phyloP scores from a whole-genome alignment of 2,329 filamentous ascomycete species.

The Incumbomyces delicatus region DNA sequence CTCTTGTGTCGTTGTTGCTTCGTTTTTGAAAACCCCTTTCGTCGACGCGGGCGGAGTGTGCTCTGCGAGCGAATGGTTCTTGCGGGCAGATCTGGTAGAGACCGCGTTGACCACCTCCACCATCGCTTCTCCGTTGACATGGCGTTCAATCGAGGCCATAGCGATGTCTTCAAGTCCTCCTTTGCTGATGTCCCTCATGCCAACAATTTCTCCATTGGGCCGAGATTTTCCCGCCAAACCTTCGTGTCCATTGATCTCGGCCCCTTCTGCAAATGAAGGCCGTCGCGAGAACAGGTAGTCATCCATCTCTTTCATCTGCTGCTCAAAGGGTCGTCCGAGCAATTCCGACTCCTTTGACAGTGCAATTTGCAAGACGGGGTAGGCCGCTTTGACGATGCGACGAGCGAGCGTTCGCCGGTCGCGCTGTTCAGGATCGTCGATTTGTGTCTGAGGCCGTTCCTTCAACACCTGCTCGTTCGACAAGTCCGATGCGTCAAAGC shows the following conservation, averaged over 20 bases:
- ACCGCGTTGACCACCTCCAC: background rate
- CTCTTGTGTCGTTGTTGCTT: slow-evolving; percentile 1
- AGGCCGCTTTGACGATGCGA: slow-evolving; percentile 74
- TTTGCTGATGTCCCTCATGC: slow-evolving; percentile 24
- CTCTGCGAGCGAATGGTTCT: slow-evolving; percentile 8
- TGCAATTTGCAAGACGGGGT: slow-evolving; percentile 66
- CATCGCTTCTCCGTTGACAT: background rate
- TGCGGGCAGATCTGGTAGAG: slow-evolving; percentile 5
- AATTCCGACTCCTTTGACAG: slow-evolving; percentile 74
- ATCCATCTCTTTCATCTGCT: slow-evolving; percentile 64
- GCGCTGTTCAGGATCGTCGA: slow-evolving; percentile 53
- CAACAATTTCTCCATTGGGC: slow-evolving; percentile 29
- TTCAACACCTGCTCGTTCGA: slow-evolving; percentile 36
- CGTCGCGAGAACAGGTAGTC: slow-evolving; percentile 49
- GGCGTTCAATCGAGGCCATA: slow-evolving; percentile 7
- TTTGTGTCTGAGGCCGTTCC: slow-evolving; percentile 39
- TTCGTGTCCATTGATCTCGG: background rate
- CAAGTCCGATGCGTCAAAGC: slow-evolving; percentile 38
- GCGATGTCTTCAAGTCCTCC: slow-evolving; percentile 7
- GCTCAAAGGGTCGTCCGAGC: slow-evolving; percentile 58
- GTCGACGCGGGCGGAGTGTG: slow-evolving; percentile 22
- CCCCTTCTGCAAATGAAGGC: slow-evolving; percentile 36
- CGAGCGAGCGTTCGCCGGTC: slow-evolving; percentile 80
- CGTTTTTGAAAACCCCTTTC: slow-evolving; percentile 21
- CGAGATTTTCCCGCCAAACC: background rate